Evolutionary conservation across 306 rosid genomes (phyloP), one percentile per base, ranked within the genome.

Genomic region (Vachellia collinsii): DNA sequence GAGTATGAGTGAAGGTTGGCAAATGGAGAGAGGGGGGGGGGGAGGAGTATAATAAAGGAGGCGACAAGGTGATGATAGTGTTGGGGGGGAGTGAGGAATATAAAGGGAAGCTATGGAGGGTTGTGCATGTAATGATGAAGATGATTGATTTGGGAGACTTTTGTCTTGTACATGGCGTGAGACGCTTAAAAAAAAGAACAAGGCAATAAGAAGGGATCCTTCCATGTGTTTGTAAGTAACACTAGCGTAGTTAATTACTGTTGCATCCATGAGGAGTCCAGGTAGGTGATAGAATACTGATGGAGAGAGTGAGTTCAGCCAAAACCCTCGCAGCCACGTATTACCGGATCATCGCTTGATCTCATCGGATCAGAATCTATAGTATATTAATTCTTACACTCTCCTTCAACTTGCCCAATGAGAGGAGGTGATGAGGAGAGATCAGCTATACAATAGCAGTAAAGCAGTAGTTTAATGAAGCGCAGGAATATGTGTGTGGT

Each of bases 61-160:
- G 86, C 89, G 95, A 91, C 98, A 92, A 77, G 84, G 91, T 88
- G 93, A 94, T 92, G 75, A 91, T 91, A 54, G 86, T 90, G 97
- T 88, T 86, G 78, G 88, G 41, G 79, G 34, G 74, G 63, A 67
- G 66, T 67, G 82, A 84, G 53, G 83, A 85, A 88, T 89, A 88
- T 90, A 94, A 90, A 94, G 97, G 88, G 84, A 11, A 85, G 47
- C 75, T 51, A 82, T 88, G 97, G 89, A 90, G 87, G 92, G 75
- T 88, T 88, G 89, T 86, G 90, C 80, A 80, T 77, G 67, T 74
- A 44, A 85, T 85, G 66, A 92, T 92, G 82, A 89, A 85, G 66
- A 76, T 48, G 17, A 48, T 86, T 48, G 17, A 48, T 86, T 81
- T 77, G 66, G 58, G 72, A 13, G 80, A 87, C 83, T 70, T 79